phyloP scores from a whole-genome alignment of 306 rosid species.

The Cucumis melo region DNA sequence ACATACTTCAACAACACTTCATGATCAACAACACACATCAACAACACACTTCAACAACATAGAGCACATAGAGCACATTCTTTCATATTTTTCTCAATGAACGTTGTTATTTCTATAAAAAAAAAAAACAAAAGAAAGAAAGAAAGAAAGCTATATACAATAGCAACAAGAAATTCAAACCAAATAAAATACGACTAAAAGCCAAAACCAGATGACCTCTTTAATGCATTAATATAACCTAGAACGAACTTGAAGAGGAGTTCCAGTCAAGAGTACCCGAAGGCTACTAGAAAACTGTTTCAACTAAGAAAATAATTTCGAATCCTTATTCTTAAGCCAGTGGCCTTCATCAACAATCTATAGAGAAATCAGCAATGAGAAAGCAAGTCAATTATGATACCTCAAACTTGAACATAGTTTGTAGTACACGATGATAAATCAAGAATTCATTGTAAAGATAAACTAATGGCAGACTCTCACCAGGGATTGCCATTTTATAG shows the following conservation, averaged over 20 bases:
- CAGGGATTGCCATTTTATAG: slow-evolving; percentile 92
- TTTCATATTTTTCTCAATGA: no score
- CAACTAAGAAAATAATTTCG: slow-evolving; percentile 84
- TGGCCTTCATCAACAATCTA: slow-evolving; percentile 99
- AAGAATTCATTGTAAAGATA: no score
- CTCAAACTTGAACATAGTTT: neutral
- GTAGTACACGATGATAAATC: neutral
- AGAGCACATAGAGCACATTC: no score
- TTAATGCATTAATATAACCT: slow-evolving; percentile 5
- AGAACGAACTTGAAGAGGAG: slow-evolving; percentile 89
- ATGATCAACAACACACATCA: no score
- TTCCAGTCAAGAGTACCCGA: slow-evolving; percentile 92
- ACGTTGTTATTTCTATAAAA: no score
- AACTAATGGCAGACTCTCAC: slow-evolving; percentile 19
- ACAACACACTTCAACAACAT: no score
- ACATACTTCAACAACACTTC: no score
- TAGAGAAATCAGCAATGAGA: slow-evolving; percentile 14
- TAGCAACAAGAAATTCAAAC: neutral
- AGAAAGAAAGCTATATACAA: neutral
- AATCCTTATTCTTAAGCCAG: slow-evolving; percentile 95
- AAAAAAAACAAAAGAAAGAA: no score
- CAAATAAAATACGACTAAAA: neutral
- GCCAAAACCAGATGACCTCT: neutral
- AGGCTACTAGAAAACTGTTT: slow-evolving; percentile 71
- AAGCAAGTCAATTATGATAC: slow-evolving; percentile 2